Base-by-base conservation (phyloP, 345 rosid species). In the Moricandia arvensis region DNA sequence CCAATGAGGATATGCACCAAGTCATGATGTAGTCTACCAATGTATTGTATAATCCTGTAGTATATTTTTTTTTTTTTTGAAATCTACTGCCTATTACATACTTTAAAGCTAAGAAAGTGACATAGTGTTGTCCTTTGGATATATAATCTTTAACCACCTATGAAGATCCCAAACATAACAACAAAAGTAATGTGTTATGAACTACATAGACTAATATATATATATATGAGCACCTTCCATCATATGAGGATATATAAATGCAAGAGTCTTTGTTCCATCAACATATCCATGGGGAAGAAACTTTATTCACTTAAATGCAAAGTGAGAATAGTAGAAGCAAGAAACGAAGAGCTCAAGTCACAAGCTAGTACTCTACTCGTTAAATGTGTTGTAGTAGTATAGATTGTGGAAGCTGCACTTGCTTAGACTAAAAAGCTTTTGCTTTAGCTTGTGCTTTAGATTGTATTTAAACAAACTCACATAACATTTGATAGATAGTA, bases 301-400 rank as follows among this genome's bases (percentile, higher is more conserved):
- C 54, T 65, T 51, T 61, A 81, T 49, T 84, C 86, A 49, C 81
- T 88, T 64, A 80, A 76, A 71, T 89, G 82, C 37, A 79, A 93
- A 74, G 68, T 93, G 63, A 84, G 67, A 63, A 82, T 93, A 81
- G 35, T 80, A 43, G 83, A 85, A 80, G 97, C 96, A 59, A 91
- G 84, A 76, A 89, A 89, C 85, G 74, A 81, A 47, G 84, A 84
- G 30, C 4, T 73, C 72, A 85, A 76, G 45, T 71, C 85, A 35
- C 65, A 84, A 37, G 57, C 74, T 5, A 85, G 78, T 26, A 65
- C 27, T 55, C 57, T 91, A 53, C 88, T 93, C 62, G 84, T 91
- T 45, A 87, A 96, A 79, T 87, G 61, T 63, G 54, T 66, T 75
- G 69, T 62, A 69, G 72, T 24, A 71, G 63, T 45, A 78, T 53